Percentiles rank a stretch among this genome's conserved stretches.
Evolutionary conservation across 306 rosid species (phyloP).

Genomic region (Rosa persica): DNA sequence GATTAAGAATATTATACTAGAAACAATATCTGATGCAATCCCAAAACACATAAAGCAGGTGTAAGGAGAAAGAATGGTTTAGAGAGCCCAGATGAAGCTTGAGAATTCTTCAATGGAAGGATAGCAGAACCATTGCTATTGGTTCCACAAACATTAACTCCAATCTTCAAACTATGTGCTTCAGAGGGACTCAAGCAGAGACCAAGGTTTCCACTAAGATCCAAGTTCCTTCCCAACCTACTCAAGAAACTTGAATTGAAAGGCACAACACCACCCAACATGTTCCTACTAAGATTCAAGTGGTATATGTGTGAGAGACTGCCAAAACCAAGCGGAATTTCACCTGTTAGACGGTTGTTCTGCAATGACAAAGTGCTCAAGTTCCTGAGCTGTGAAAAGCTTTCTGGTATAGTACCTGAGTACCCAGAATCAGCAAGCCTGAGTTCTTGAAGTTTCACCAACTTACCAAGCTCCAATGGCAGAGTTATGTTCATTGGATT

Average conservation of each 20-base stretch:
- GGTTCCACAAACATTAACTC: conserved; percentile 43
- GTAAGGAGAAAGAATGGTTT: conserved; percentile 17
- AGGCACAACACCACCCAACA: conserved; percentile 45
- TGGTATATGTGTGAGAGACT: conserved; percentile 47
- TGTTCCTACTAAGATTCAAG: conserved; percentile 50
- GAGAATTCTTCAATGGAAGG: conserved; percentile 34
- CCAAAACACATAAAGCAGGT: conserved; percentile 21
- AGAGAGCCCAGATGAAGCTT: conserved; percentile 25
- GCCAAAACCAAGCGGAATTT: conserved; percentile 39
- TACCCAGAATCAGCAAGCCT: conserved; percentile 51
- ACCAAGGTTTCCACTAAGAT: conserved; percentile 50
- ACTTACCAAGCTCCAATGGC: conserved; percentile 38
- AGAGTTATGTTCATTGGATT: conserved; percentile 45
- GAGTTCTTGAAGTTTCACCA: conserved; percentile 49
- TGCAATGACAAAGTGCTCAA: conserved; percentile 50
- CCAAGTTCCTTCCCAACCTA: conserved; percentile 49
- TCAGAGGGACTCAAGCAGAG: conserved; percentile 47
- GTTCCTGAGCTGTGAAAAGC: conserved; percentile 39
- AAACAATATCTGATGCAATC: conserved; percentile 23
- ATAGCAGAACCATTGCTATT: conserved; percentile 20
- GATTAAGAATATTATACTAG: conserved; percentile 5
- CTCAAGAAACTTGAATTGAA: conserved; percentile 50
- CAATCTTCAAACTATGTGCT: conserved; percentile 37
- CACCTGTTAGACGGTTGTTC: conserved; percentile 41
- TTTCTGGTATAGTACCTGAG: conserved; percentile 43